Evolutionary conservation across 441 rosid genomes (phyloP).

Genomic region (Brassica balearica): DNA sequence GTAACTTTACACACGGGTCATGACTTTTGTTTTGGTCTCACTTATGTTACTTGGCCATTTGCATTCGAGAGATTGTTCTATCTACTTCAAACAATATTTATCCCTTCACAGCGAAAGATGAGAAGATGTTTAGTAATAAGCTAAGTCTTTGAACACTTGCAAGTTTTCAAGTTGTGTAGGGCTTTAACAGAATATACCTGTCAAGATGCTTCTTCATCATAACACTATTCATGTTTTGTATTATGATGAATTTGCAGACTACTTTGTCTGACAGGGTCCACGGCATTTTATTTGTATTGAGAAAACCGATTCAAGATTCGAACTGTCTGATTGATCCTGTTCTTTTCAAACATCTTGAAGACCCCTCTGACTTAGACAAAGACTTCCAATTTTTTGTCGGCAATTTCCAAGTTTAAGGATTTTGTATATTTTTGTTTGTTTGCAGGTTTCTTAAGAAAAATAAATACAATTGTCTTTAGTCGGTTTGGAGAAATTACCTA

Average conservation of each 20-base stretch:
- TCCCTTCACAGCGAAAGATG: conserved; percentile 22
- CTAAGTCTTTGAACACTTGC: conserved; percentile 23
- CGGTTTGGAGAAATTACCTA: conserved; percentile 12
- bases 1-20: neutral
- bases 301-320: neutral
- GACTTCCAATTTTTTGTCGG: neutral
- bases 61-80: conserved; percentile 24
- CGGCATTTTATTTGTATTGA: conserved; percentile 9
- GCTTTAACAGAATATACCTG: conserved; percentile 22
- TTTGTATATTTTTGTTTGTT: neutral
- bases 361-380: neutral
- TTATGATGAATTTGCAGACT: neutral
- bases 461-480: neutral
- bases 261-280: conserved; percentile 15
- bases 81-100: conserved; percentile 4
- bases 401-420: neutral
- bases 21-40: neutral
- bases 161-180: conserved; percentile 21
- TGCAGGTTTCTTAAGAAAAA: neutral
- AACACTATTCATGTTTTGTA: conserved; percentile 11
- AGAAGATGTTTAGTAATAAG: conserved; percentile 14
- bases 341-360: conserved; percentile 8
- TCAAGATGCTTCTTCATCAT: conserved; percentile 23
- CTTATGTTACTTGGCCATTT: conserved; percentile 21
- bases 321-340: neutral